Evolutionary conservation across 2,329 filamentous ascomycete genomes (phyloP).

Genomic region (Fusarium goolgardi): DNA sequence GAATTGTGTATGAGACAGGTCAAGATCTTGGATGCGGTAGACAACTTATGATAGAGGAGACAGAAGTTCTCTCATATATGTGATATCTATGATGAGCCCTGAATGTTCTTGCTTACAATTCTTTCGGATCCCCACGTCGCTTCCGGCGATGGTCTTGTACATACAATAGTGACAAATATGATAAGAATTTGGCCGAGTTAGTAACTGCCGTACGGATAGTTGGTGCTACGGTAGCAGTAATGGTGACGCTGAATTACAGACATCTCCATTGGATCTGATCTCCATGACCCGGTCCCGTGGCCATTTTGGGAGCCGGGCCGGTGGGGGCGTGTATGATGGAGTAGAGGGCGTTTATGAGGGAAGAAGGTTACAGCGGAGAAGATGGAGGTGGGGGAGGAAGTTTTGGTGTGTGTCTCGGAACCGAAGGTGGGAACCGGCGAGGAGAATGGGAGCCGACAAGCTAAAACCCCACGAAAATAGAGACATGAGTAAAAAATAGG

Average conservation of each 20-base stretch:
- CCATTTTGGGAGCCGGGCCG: slow-evolving; percentile 38
- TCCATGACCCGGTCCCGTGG: slow-evolving; percentile 26
- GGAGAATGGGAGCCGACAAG: slow-evolving; percentile 24
- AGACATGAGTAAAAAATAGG: slow-evolving; percentile 20
- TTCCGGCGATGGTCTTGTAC: slow-evolving; percentile 29
- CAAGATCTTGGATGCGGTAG: slow-evolving; percentile 13
- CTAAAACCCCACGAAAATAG: slow-evolving; percentile 15
- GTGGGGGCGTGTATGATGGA: slow-evolving; percentile 31
- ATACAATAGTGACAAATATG: slow-evolving; percentile 30
- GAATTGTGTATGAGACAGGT: slow-evolving; percentile 10
- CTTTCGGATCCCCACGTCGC: slow-evolving; percentile 20
- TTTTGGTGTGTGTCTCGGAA: slow-evolving; percentile 17
- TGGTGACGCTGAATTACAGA: slow-evolving; percentile 16
- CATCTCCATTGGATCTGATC: slow-evolving; percentile 11
- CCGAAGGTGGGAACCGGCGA: slow-evolving; percentile 28
- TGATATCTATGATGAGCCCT: slow-evolving; percentile 1
- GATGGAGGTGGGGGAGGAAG: not conserved
- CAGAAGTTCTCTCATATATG: slow-evolving; percentile 7
- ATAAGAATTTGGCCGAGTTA: slow-evolving; percentile 30
- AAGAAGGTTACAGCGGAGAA: not conserved
- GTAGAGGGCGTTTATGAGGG: slow-evolving; percentile 28
- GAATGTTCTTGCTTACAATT: slow-evolving; percentile 24
- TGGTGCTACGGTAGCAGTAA: not conserved
- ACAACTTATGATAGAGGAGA: slow-evolving; percentile 21
- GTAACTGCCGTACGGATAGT: slow-evolving; percentile 1